Base-by-base conservation (phyloP, 2,329 filamentous ascomycete species). In the Albophoma yamanashiensis region DNA sequence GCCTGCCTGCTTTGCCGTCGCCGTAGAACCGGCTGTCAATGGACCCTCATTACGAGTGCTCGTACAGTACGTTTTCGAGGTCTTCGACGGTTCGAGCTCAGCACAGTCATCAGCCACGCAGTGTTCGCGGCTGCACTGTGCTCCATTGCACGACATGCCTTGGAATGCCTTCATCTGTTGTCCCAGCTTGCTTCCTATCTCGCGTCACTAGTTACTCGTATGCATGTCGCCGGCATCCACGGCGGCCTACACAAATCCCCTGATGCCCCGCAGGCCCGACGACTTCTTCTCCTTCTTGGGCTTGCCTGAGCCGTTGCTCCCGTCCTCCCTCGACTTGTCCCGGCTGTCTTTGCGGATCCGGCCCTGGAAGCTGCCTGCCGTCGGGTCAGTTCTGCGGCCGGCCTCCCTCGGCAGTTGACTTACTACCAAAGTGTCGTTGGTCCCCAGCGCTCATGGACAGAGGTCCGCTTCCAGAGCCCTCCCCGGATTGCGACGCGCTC, bases 311-410 rank as follows among this genome's bases (percentile, higher is more conserved):
- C 0, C 69, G 65, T 57, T 38, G 59, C 66, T 76, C 73, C 59
- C 65, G 14, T 79, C 78, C 7, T 79, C 76, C 45, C 73, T 73
- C 55, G 71, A 72, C 63, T 78, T 79, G 40, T 80, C 78, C 62
- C 81, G 82, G 12, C 67, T 68, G 36, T 83, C 79, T 64, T 82
- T 79, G 4, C 76, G 76, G 1, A 75, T 68, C 38, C 75, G 68
- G 65, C 78, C 81, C 63, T 80, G 79, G 11, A 79, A 72, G 27
- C 79, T 78, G 22, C 79, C 80, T 78, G 65, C 25, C 55, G 57
- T 62, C 22, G 59, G 34, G 36, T 70, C 65, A 38, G 64, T 66
- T 60, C 38, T 8, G n/a, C n/a, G 22, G 43, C 38, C 20, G 36
- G 22, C 62, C 62, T 53, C 64, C 60, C 52, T 63, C 57, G 17